These are phyloP conservation scores for Setaria viridis DNA, from an alignment of 202 grass and related monocot genomes.

Conservation along the genomic window DNA sequence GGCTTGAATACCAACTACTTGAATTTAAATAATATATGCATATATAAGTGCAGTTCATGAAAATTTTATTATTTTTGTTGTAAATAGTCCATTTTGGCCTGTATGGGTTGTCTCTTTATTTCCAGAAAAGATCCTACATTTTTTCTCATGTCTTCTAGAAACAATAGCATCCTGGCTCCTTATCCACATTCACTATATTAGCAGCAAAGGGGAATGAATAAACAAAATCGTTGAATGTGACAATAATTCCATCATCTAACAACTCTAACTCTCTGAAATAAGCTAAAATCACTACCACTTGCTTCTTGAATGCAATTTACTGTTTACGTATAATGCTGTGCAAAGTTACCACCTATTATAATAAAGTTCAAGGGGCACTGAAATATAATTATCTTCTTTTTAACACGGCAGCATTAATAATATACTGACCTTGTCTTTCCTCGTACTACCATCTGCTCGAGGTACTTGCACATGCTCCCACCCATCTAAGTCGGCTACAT, in stretches of 20 bases:
- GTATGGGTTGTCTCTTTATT: no score
- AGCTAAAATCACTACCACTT: not conserved
- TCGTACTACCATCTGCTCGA: not conserved
- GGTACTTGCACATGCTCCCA: not conserved
- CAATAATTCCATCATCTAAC: not conserved
- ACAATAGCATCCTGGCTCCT: no score
- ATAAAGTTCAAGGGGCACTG: not conserved
- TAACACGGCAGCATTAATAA: not conserved
- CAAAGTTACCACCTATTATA: not conserved
- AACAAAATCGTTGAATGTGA: not conserved
- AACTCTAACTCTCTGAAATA: not conserved
- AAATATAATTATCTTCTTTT: not conserved
- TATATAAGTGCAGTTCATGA: no score
- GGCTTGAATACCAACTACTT: no score
- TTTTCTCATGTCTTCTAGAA: no score
- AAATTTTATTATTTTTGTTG: no score
- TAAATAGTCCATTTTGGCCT: no score
- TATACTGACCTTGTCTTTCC: slow-evolving; percentile 9
- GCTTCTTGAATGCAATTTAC: not conserved
- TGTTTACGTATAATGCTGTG: not conserved
- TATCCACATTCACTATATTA: no score
- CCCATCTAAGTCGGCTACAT: not conserved
- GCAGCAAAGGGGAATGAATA: not conserved
- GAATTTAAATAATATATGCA: no score
- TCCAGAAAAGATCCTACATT: no score